Evolutionary conservation across 2,329 filamentous ascomycete genomes (phyloP).

Genomic region (Alternaria sp.): DNA sequence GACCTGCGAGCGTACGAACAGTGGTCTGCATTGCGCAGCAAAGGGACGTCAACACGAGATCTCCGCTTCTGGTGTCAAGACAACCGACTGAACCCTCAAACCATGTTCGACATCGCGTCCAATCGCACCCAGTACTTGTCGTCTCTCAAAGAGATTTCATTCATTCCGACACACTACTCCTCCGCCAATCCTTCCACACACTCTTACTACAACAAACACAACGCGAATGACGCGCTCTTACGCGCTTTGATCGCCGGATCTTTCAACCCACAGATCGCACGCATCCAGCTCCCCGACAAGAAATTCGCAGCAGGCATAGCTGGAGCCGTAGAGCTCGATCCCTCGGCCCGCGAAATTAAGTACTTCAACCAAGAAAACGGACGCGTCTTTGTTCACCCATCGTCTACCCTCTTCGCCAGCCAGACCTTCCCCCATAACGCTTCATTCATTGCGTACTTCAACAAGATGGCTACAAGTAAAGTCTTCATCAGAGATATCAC

Average conservation of each 20-base stretch:
- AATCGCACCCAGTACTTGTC: slow-evolving; percentile 86
- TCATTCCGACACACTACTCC: slow-evolving; percentile 61
- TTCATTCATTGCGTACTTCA: slow-evolving; percentile 87
- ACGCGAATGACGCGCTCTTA: slow-evolving; percentile 54
- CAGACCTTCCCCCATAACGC: slow-evolving; percentile 78
- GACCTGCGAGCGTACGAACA: slow-evolving; percentile 84
- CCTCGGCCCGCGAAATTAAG: slow-evolving; percentile 88
- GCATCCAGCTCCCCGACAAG: slow-evolving; percentile 93
- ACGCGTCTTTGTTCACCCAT: slow-evolving; percentile 91
- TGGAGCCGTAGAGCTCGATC: slow-evolving; percentile 90
- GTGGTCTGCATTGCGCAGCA: slow-evolving; percentile 73
- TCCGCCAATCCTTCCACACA: slow-evolving; percentile 35
- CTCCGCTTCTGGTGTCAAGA: slow-evolving; percentile 80
- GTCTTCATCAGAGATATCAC: slow-evolving; percentile 91
- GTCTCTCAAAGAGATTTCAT: slow-evolving; percentile 83
- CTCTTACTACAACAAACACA: slow-evolving; percentile 56
- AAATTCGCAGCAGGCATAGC: slow-evolving; percentile 89
- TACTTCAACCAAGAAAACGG: slow-evolving; percentile 70
- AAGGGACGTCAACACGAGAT: slow-evolving; percentile 63
- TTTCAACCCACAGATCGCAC: slow-evolving; percentile 79
- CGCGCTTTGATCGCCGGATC: slow-evolving; percentile 58
- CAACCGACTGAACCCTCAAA: slow-evolving; percentile 84
- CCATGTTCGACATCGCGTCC: slow-evolving; percentile 84
- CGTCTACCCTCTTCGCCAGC: slow-evolving; percentile 82
- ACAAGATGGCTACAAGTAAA: slow-evolving; percentile 89